A percentile compares a stretch with the other conserved stretches of the same genome.
These are phyloP conservation scores for Sclerotiophoma versabilis DNA, from an alignment of 2,329 filamentous ascomycete species.

Conservation along the genomic window DNA sequence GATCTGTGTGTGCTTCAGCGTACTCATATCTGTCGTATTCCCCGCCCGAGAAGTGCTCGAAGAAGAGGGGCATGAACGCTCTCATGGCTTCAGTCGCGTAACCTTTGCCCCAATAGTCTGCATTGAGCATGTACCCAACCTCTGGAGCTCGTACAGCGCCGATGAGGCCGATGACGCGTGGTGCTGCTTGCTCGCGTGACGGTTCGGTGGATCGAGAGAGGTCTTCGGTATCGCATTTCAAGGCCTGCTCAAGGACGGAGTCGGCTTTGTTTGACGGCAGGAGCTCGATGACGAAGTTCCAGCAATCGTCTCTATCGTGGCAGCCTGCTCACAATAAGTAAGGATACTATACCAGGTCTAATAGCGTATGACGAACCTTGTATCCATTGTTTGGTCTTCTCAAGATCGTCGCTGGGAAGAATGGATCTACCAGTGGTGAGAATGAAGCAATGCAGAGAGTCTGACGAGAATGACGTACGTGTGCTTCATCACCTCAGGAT, in stretches of 20 bases:
- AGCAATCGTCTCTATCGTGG: slow-evolving; percentile 52
- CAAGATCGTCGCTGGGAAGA: slow-evolving; percentile 60
- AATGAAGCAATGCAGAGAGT: not conserved
- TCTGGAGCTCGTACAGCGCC: slow-evolving; percentile 52
- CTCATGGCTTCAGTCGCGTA: slow-evolving; percentile 55
- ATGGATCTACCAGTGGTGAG: slow-evolving; percentile 50
- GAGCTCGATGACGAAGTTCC: slow-evolving; percentile 66
- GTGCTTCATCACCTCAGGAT: slow-evolving; percentile 69
- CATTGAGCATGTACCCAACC: slow-evolving; percentile 54
- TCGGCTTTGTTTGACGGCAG: slow-evolving; percentile 15
- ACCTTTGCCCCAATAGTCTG: slow-evolving; percentile 50
- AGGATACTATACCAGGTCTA: not conserved
- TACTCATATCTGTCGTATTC: slow-evolving; percentile 41
- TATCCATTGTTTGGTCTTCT: slow-evolving; percentile 45
- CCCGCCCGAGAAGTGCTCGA: slow-evolving; percentile 45
- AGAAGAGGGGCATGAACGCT: slow-evolving; percentile 53
- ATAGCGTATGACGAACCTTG: slow-evolving; percentile 27
- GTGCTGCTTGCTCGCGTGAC: slow-evolving; percentile 10
- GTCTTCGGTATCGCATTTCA: not conserved
- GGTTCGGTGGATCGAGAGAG: not conserved
- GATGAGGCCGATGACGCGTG: slow-evolving; percentile 52
- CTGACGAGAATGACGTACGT: slow-evolving; percentile 50
- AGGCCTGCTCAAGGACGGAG: not conserved
- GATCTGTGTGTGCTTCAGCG: slow-evolving; percentile 57
- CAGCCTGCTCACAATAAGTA: slow-evolving; percentile 19